These are phyloP conservation scores for Phytophthora hybrid DNA, from an alignment of 352 stramenopile genomes.

Conservation along the genomic window DNA sequence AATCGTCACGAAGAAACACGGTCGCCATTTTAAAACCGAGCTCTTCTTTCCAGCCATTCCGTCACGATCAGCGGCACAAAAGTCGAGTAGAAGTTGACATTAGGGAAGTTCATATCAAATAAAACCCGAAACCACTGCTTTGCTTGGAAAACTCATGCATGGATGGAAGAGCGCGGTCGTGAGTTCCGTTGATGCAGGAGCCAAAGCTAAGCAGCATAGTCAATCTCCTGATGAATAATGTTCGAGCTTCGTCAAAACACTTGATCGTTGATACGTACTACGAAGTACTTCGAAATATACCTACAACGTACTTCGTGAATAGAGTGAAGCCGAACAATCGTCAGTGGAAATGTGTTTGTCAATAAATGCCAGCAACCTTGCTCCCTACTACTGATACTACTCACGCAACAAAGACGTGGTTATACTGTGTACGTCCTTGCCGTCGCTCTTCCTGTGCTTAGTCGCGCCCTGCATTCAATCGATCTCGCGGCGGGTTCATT, in stretches of 20 bases:
- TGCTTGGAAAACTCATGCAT: too few relatives aligned
- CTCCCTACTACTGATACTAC: constrained; percentile 30
- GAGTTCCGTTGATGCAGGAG: too few relatives aligned
- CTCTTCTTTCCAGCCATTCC: constrained; percentile 42
- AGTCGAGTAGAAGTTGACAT: constrained; percentile 4
- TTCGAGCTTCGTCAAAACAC: too few relatives aligned
- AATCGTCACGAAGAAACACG: constrained; percentile 40
- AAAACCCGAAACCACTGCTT: too few relatives aligned
- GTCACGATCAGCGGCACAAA: constrained; percentile 16
- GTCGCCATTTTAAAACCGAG: constrained; percentile 45
- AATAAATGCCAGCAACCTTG: constrained; percentile 30
- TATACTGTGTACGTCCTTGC: constrained; percentile 26
- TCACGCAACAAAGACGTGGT: constrained; percentile 26
- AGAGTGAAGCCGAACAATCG: not conserved
- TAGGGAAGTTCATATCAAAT: too few relatives aligned
- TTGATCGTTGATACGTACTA: too few relatives aligned
- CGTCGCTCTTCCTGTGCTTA: constrained; percentile 16
- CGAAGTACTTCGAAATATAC: too few relatives aligned
- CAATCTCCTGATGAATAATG: too few relatives aligned
- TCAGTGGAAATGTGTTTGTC: constrained; percentile 19
- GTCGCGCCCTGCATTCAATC: constrained; percentile 61
- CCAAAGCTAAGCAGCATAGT: too few relatives aligned
- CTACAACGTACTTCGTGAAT: too few relatives aligned
- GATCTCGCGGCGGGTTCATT: constrained; percentile 86
- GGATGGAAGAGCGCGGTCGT: too few relatives aligned